phyloP scores from a whole-genome alignment of 2,329 filamentous ascomycete genomes.

The Xylariales sp. region DNA sequence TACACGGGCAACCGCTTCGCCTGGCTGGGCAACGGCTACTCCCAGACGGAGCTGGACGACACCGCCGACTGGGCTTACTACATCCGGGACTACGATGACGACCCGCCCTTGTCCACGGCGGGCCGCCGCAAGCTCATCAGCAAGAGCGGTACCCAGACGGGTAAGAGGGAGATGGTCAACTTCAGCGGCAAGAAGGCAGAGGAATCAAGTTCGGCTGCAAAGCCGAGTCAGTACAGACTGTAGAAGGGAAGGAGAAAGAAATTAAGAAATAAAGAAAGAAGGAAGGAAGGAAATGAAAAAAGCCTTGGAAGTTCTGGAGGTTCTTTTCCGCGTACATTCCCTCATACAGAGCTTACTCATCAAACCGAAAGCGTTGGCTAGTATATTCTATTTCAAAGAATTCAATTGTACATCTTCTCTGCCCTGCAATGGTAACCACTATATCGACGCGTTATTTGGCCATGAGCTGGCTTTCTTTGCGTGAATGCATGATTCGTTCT shows the following conservation, averaged over 20 bases:
- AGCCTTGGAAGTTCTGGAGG: neutral
- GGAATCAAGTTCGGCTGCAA: neutral
- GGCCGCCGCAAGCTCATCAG: slow-evolving; percentile 17
- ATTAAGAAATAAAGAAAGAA: neutral
- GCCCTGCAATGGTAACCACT: too few relatives aligned
- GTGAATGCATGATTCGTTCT: too few relatives aligned
- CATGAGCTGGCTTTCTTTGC: too few relatives aligned
- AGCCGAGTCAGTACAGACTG: neutral
- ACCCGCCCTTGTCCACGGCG: slow-evolving; percentile 17
- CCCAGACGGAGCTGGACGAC: slow-evolving; percentile 32
- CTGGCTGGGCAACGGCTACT: slow-evolving; percentile 39
- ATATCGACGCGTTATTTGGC: too few relatives aligned
- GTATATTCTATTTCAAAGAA: too few relatives aligned
- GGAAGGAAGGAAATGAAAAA: neutral
- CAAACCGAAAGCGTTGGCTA: too few relatives aligned
- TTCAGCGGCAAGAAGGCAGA: slow-evolving; percentile 10
- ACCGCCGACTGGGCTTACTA: slow-evolving; percentile 33
- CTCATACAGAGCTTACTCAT: too few relatives aligned
- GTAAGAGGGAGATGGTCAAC: slow-evolving; percentile 10
- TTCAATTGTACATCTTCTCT: too few relatives aligned
- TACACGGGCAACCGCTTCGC: slow-evolving; percentile 31
- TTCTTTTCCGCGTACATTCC: too few relatives aligned
- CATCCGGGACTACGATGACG: slow-evolving; percentile 22
- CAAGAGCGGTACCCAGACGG: slow-evolving; percentile 21
- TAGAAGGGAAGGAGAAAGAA: neutral